Base-by-base conservation (phyloP, 352 stramenopile species). In the Peronospora tabacina region DNA sequence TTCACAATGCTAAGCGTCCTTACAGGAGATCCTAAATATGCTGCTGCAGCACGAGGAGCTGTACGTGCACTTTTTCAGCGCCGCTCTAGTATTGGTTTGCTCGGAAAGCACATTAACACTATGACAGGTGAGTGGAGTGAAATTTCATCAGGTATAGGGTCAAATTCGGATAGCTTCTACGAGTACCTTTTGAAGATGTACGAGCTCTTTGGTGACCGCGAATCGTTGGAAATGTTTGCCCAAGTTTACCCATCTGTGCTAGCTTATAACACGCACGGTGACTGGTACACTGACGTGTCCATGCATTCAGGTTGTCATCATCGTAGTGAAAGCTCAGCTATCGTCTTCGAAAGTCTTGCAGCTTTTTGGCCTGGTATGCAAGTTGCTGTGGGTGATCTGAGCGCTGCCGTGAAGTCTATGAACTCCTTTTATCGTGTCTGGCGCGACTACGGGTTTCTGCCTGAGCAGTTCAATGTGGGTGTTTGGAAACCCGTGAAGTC, bases 171-270 rank as follows among this genome's bases (percentile, higher is more conserved):
- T 68, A 97, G 85, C 34, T 98, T 98, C 56, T 98, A 98, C 68
- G 96, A 99, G 70, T 98, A 98, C 54, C 65, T 98, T 12, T 61
- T 98, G 39, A 99, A 99, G 66, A 95, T 96, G 66, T 97, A 98
- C 61, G 75, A 95, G 39, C 69, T 97, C 13, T 98, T 98, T 65
- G 84, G 85, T 41, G 93, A 98, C 43, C 71, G 82, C 43, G 76
- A 95, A 66, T 68, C 94, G 66, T 75, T 98, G 66, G 86, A 78
- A 17, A 98, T 98, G 89, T 96, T 91, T 34, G 65, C 72, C 9
- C 50, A 63, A 51, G 72, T 90, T 5, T 91, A 91, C 46, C 61
- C 71, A 5, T 59, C 72, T 5, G 79, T 94, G 26, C 30, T 87
- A 19, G 53, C 58, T 33, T 66, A 87, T 64, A 91, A 91, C 49